Evolutionary conservation across 768 basidiomycete genomes (phyloP), one percentile per base, ranked within the genome.

Genomic region (Candolleomyces aberdarensis): DNA sequence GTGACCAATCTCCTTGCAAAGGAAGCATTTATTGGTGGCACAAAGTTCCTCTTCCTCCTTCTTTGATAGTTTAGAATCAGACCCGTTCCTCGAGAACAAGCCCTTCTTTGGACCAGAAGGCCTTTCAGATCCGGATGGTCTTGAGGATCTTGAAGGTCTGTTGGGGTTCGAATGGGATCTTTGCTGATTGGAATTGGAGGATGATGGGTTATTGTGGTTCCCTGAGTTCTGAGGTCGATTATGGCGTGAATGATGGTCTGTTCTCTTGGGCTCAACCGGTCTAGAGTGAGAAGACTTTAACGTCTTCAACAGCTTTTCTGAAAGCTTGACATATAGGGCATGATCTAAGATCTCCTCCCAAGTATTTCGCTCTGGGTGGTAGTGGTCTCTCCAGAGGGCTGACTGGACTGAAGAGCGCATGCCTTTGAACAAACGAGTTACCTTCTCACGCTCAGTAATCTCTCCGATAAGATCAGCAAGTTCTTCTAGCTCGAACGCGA

Each of bases 381-480:
- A 6, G 3, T 9, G 3, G 15, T 46, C 44, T 46, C 44, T 6
- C 44, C 44, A 46, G 3, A 46, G 9, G 14, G 44, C 44, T 6
- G 17, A 46, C 11, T 36, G 36, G 11, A 36, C 1, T 9, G 44
- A 14, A n/a, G n/a, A n/a, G n/a, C n/a, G n/a, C n/a, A n/a, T n/a
- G n/a, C n/a, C n/a, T n/a, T n/a, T n/a, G n/a, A n/a, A 46, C 19
- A 46, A 17, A 1, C 19, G 6, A 3, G 13, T 20, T 1, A 46
- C 44, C 15, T 46, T 46, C 15, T 46, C 44, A 5, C 17, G 6
- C 15, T 17, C 44, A 13, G 17, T 11, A 0, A 66, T 51, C 3
- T 76, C 67, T 5, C 77, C 77, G 15, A 78, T 71, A 59, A 76
- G 68, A 20, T 68, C 70, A 60, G 66, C 72, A 0, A 78, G 48